These are phyloP conservation scores for Suhomyces bribrorum DNA, from an alignment of 1,139 yeast genomes.

Conservation along the genomic window DNA sequence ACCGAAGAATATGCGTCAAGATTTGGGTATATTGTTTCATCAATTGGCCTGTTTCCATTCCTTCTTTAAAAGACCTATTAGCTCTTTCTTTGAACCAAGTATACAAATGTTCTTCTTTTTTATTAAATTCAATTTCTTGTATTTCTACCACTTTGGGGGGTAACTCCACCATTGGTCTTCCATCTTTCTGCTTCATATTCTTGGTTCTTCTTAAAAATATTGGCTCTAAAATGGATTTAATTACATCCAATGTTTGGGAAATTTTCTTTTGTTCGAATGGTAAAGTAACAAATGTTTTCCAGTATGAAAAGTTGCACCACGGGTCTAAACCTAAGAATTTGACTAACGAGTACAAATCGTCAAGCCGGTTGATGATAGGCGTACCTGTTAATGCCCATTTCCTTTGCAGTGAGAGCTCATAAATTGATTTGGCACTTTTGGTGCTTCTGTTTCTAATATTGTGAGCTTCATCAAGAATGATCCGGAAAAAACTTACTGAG, in stretches of 20 bases:
- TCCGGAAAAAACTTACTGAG: conserved; percentile 73
- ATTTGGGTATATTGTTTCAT: conserved; percentile 76
- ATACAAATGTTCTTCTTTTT: conserved; percentile 66
- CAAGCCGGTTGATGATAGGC: conserved; percentile 85
- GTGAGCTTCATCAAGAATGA: conserved; percentile 92
- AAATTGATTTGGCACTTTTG: conserved; percentile 78
- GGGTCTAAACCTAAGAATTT: conserved; percentile 80
- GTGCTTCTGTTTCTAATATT: conserved; percentile 80
- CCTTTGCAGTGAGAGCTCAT: conserved; percentile 61
- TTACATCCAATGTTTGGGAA: conserved; percentile 74
- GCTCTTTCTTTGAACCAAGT: conserved; percentile 72
- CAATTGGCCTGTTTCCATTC: conserved; percentile 67
- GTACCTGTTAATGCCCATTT: conserved; percentile 94
- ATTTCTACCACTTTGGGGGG: conserved; percentile 77
- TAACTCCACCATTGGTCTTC: conserved; percentile 70
- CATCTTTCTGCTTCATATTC: conserved; percentile 73
- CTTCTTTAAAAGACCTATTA: conserved; percentile 62
- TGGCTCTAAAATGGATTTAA: conserved; percentile 84
- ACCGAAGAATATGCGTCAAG: conserved; percentile 76
- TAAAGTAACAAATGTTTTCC: conserved; percentile 84
- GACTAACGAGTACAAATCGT: conserved; percentile 79
- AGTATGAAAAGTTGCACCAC: conserved; percentile 82
- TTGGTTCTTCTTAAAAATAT: conserved; percentile 83
- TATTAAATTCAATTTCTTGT: conserved; percentile 66
- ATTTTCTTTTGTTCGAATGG: conserved; percentile 80